Base-by-base conservation (phyloP, 2,329 filamentous ascomycete species). In the Penicillium sp. region DNA sequence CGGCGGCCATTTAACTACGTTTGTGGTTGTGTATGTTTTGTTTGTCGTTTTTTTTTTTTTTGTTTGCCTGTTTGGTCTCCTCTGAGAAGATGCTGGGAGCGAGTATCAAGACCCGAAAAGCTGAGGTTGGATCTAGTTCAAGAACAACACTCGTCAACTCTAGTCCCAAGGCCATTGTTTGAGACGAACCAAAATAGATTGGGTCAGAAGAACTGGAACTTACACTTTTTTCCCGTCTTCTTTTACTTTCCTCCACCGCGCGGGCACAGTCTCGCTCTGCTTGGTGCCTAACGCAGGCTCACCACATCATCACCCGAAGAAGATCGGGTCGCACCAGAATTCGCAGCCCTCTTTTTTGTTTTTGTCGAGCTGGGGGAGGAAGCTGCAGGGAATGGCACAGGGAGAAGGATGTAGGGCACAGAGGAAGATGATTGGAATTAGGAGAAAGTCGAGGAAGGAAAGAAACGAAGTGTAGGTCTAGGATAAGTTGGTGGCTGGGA, bases 401-500 rank as follows among this genome's bases (percentile, higher is more conserved):
- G 10, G 40, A 51, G n/a, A 5, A 8, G 11, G 28, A n/a, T 2
- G 13, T n/a, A n/a, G n/a, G n/a, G n/a, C n/a, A n/a, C n/a, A n/a
- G 40, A 51, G n/a, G 5, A 8, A 16, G 28, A n/a, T 2, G 13
- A 31, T 24, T 5, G 18, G 26, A 28, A 52, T 18, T 44, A 24
- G 7, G 18, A 23, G 31, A 55, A 39, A 29, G 42, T 48, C 33
- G 31, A 42, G 19, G 28, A 36, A 43, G 50, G 34, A 42, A 36
- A 23, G 29, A 40, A 48, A 43, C 19, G 11, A 31, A 36, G 34
- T 51, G 49, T 39, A 8, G 54, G 55, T 58, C 61, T 64, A 59
- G 55, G 49, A 37, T 40, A 56, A 60, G 63, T 67, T 60, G 68
- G 67, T 68, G 66, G 68, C 66, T 67, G 64, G 66, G 60, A 46